Evolutionary conservation across 805 yeast species (phyloP), one percentile per base, ranked within the genome.

Genomic region (Danielia reshetovae): DNA sequence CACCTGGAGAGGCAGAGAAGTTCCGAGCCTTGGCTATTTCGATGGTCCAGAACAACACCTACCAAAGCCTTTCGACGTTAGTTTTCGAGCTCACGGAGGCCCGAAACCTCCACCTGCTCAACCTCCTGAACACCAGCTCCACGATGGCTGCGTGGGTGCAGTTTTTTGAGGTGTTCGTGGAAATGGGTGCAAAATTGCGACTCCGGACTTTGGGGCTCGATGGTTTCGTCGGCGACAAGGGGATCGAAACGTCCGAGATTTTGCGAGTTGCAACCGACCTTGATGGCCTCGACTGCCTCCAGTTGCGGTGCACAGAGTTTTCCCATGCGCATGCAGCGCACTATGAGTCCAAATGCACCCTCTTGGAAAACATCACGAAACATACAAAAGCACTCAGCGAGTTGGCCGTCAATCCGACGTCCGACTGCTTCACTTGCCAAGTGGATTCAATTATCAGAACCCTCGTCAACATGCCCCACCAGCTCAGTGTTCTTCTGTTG

Each of bases 261-360:
- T 17, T 57, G 7, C 19, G 27, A 15, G 30, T 21, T 9, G 37
- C 46, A 0, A 35, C 54, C 3, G 49, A 48, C 6, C 46, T 55
- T 15, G 23, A 14, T 4, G 27, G 19, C 4, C 34, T 57, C 21
- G 27, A 11, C 6, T 32, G 36, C 6, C 42, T 57, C 6, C 43
- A 39, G 26, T 34, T 52, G 5, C 30, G 42, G 8, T 29, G 48
- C 26, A 51, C 44, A 11, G 61, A 58, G 39, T 28, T 39, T n/a
- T 42, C 52, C 19, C 62, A 57, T 27, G 39, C 39, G 6, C 38
- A 48, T 18, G 39, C 34, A 4, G 24, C 38, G 4, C 60, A 55
- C 35, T 34, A 23, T 10, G 24, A 26, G 8, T 24, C 12, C 3
- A 10, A 16, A 16, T 18, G 24, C 24, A 41, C 45, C 9, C 30